phyloP scores from a whole-genome alignment of 352 stramenopile genomes.

The Phytophthora pini region DNA sequence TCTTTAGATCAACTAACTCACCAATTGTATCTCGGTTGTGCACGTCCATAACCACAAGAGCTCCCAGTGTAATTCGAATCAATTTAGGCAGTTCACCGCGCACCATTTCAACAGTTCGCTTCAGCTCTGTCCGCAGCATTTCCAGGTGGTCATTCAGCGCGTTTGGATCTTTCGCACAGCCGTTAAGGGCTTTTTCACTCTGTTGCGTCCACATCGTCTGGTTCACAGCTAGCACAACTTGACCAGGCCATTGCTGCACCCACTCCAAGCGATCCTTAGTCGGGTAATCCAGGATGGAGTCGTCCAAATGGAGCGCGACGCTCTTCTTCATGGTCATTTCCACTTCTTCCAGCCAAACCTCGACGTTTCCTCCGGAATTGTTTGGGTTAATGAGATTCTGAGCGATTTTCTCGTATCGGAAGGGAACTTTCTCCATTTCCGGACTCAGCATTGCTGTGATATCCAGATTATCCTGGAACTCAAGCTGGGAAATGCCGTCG shows the following conservation, averaged over 20 bases:
- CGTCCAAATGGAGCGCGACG: conserved; percentile 82
- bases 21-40: conserved; percentile 95
- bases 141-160: conserved; percentile 72
- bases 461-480: conserved; percentile 93
- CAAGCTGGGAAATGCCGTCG: conserved; percentile 92
- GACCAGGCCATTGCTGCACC: conserved; percentile 93
- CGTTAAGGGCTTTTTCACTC: conserved; percentile 74
- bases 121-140: conserved; percentile 75
- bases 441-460: conserved; percentile 92
- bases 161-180: conserved; percentile 39
- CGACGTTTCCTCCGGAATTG: conserved; percentile 94
- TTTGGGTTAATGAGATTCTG: conserved; percentile 94
- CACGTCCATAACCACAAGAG: conserved; percentile 96
- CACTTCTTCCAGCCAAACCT: conserved; percentile 88
- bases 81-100: conserved; percentile 93
- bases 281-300: conserved; percentile 86
- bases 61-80: conserved; percentile 91
- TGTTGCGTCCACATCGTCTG: conserved; percentile 92
- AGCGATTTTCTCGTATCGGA: conserved; percentile 87
- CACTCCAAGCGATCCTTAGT: conserved; percentile 90
- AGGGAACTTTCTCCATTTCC: conserved; percentile 90
- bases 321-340: conserved; percentile 90
- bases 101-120: conserved; percentile 92
- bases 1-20: conserved; percentile 86
- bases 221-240: conserved; percentile 93